Conservation (phyloP, 1,284 basidiomycete species). For the Cutaneotrichosporon sp. region DNA sequence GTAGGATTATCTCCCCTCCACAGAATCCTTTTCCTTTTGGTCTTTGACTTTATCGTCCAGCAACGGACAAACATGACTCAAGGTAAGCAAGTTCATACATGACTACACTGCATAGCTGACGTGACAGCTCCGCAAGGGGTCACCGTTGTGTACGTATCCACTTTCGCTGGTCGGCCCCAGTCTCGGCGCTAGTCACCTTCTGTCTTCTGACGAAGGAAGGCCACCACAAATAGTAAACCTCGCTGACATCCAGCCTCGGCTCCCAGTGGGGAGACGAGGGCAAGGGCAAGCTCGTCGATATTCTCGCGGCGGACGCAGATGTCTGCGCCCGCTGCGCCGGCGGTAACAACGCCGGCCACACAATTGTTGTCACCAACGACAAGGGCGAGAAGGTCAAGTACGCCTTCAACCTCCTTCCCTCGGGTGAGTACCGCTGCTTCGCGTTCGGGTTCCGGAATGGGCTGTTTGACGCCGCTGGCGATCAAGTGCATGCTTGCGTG, state of each 20-base stretch:
- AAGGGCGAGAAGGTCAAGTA: slow-evolving; percentile 73
- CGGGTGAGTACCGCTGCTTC: slow-evolving; percentile 61
- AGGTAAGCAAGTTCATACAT: slow-evolving; percentile 6
- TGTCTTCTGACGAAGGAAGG: background rate
- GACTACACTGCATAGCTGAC: slow-evolving; percentile 7
- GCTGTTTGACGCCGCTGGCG: background rate
- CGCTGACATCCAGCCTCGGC: slow-evolving; percentile 59
- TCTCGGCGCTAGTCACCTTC: background rate
- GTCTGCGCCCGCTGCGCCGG: slow-evolving; percentile 95
- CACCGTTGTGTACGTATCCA: slow-evolving; percentile 27
- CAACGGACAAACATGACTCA: slow-evolving; percentile 21
- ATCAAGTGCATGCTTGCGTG: background rate
- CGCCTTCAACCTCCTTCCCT: slow-evolving; percentile 93
- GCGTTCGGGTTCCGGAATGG: background rate
- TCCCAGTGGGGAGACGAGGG: slow-evolving; percentile 96
- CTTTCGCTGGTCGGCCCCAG: background rate
- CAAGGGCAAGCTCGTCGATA: slow-evolving; percentile 93
- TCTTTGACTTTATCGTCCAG: slow-evolving; percentile 21
- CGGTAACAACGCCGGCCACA: slow-evolving; percentile 98
- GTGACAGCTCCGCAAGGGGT: slow-evolving; percentile 25
- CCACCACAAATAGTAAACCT: background rate
- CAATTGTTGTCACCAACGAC: slow-evolving; percentile 81
- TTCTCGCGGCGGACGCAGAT: slow-evolving; percentile 82
- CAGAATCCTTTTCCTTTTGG: slow-evolving; percentile 3
- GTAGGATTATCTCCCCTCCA: background rate